Conservation (phyloP, 2,329 filamentous ascomycete genomes). For the Penicillium sp. region DNA sequence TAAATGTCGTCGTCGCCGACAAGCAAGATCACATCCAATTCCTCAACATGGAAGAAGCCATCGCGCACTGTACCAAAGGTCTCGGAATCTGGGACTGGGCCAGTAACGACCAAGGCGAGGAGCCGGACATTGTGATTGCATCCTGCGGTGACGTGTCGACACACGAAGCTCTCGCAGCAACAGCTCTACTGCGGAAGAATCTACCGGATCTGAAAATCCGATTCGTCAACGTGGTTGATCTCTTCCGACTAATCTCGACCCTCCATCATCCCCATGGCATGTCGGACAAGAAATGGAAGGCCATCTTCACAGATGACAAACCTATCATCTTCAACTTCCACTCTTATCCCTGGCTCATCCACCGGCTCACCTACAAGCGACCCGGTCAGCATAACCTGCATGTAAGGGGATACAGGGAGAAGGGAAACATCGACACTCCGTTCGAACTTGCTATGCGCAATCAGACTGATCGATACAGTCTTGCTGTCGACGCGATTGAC, state of each 20-base stretch:
- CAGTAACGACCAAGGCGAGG: conserved; percentile 66
- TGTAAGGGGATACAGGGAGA: conserved; percentile 78
- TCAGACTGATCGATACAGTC: conserved; percentile 72
- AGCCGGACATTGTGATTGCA: conserved; percentile 76
- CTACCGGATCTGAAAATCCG: conserved; percentile 74
- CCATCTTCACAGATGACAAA: conserved; percentile 70
- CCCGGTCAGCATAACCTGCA: conserved; percentile 68
- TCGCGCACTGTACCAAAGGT: conserved; percentile 76
- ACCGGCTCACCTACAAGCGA: conserved; percentile 74
- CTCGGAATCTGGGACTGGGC: conserved; percentile 78
- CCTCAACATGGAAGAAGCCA: conserved; percentile 70
- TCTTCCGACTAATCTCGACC: conserved; percentile 75
- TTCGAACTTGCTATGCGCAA: conserved; percentile 78
- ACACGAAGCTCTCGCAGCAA: conserved; percentile 72
- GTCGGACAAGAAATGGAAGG: conserved; percentile 63
- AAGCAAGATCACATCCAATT: conserved; percentile 79
- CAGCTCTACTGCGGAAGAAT: conserved; percentile 70
- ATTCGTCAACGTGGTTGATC: conserved; percentile 77
- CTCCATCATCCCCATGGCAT: conserved; percentile 73
- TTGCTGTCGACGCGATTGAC: conserved; percentile 77
- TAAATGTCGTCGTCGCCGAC: conserved; percentile 78
- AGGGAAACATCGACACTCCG: conserved; percentile 81
- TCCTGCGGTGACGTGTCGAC: conserved; percentile 74
- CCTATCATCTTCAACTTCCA: conserved; percentile 85
- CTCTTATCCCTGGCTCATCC: conserved; percentile 77